Conservation (phyloP, 352 stramenopile species). For the Stramenopiles sp. region DNA sequence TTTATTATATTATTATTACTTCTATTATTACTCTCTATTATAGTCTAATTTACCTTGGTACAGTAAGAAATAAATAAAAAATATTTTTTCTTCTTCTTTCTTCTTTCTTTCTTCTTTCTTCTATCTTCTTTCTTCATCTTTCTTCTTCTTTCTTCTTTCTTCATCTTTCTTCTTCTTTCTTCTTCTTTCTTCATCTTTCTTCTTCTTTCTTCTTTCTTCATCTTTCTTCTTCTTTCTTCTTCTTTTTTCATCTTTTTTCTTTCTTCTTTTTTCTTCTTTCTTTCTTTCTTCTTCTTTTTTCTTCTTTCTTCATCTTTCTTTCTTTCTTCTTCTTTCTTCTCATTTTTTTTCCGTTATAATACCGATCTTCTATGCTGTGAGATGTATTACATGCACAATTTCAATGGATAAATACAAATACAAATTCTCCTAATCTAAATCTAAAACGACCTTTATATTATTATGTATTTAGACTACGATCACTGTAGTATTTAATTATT, state of each 20-base stretch:
- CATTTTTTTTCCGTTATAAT: too few species aligned
- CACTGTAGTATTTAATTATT: too few species aligned
- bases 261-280: too few species aligned
- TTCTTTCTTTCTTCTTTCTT: not conserved
- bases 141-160: not conserved
- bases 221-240: too few species aligned
- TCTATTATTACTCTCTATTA: not conserved
- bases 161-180: not conserved
- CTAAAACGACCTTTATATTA: too few species aligned
- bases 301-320: not conserved
- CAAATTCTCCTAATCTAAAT: too few species aligned
- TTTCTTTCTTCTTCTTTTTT: not conserved
- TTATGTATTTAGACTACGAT: too few species aligned
- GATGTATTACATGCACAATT: too few species aligned
- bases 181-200: not conserved
- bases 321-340: too few species aligned
- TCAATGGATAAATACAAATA: too few species aligned
- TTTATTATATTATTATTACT: constrained; percentile 7
- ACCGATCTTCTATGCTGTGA: too few species aligned
- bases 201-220: not conserved
- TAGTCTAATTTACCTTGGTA: not conserved
- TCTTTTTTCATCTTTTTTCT: too few species aligned
- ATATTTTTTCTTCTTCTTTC: not conserved
- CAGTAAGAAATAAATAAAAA: not conserved
- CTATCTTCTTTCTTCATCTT: not conserved